phyloP scores from a whole-genome alignment of 2,329 filamentous ascomycete genomes.

The Polychaeton citri region DNA sequence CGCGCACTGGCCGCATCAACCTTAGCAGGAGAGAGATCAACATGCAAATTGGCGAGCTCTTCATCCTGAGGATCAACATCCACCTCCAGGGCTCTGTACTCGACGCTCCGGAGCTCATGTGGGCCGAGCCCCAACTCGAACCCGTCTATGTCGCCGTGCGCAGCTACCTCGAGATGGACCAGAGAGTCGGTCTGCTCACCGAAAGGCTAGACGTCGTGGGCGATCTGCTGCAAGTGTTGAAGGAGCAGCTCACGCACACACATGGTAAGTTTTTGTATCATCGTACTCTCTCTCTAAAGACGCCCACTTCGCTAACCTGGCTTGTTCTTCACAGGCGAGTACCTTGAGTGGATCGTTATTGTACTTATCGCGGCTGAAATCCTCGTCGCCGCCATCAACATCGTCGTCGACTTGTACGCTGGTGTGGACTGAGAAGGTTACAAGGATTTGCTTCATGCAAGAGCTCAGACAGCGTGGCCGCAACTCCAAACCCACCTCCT shows the following conservation, averaged over 20 bases:
- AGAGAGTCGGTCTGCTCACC: slow-evolving; percentile 76
- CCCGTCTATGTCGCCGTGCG: slow-evolving; percentile 92
- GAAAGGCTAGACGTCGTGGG: slow-evolving; percentile 87
- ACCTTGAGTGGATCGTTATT: slow-evolving; percentile 56
- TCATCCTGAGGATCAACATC: slow-evolving; percentile 95
- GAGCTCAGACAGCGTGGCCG: too few relatives aligned
- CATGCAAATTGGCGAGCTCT: slow-evolving; percentile 98
- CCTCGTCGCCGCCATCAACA: slow-evolving; percentile 72
- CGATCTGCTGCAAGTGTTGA: slow-evolving; percentile 80
- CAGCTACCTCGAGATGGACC: slow-evolving; percentile 96
- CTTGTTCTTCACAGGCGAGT: slow-evolving; percentile 25
- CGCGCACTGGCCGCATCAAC: slow-evolving; percentile 79
- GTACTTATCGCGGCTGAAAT: slow-evolving; percentile 93
- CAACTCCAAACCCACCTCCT: too few relatives aligned
- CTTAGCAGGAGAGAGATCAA: slow-evolving; percentile 85
- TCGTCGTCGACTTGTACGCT: slow-evolving; percentile 84
- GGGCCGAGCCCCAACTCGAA: slow-evolving; percentile 93
- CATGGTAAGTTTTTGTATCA: slow-evolving; percentile 55
- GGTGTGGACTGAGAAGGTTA: slow-evolving; percentile 16
- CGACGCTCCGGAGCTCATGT: slow-evolving; percentile 94
- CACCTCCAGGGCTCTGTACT: slow-evolving; percentile 94
- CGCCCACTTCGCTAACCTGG: slow-evolving; percentile 11
- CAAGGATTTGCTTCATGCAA: neutral
- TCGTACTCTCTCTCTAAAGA: too few relatives aligned
- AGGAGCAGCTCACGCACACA: slow-evolving; percentile 88